Evolutionary conservation across 1,284 basidiomycete genomes (phyloP).

Genomic region (Inonotus obliquus): DNA sequence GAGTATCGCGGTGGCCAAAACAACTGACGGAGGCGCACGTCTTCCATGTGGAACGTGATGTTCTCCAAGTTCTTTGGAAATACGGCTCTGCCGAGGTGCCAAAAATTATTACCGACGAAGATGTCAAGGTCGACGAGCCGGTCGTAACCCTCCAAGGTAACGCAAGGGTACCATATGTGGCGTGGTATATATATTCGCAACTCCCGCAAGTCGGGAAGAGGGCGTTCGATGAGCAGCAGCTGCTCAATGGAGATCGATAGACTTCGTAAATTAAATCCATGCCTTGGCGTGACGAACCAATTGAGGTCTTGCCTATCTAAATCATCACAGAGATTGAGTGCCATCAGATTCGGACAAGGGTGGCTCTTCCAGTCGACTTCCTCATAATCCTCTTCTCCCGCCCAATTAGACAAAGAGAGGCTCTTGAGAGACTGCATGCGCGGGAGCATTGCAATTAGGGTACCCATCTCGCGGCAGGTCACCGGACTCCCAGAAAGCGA

Average conservation of each 20-base stretch:
- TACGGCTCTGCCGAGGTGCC: background rate
- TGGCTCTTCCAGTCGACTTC: background rate
- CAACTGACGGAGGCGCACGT: background rate
- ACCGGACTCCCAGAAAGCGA: background rate
- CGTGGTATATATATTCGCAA: background rate
- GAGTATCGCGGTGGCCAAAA: background rate
- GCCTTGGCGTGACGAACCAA: background rate
- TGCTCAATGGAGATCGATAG: background rate
- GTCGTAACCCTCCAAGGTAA: background rate
- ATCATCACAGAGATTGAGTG: background rate
- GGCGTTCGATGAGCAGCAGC: background rate
- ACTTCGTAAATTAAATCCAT: background rate
- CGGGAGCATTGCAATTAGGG: background rate
- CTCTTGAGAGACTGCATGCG: background rate
- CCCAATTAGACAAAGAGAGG: background rate
- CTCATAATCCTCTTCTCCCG: background rate
- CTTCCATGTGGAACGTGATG: background rate
- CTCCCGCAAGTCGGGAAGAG: background rate
- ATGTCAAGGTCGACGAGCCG: background rate
- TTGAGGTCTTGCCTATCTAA: background rate
- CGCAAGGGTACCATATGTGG: background rate
- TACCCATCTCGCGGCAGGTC: background rate
- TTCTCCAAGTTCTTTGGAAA: background rate
- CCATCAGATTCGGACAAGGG: background rate
- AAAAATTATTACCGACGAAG: background rate